Evolutionary conservation across 2,329 filamentous ascomycete genomes (phyloP).

Genomic region (Monosporascus sp.): DNA sequence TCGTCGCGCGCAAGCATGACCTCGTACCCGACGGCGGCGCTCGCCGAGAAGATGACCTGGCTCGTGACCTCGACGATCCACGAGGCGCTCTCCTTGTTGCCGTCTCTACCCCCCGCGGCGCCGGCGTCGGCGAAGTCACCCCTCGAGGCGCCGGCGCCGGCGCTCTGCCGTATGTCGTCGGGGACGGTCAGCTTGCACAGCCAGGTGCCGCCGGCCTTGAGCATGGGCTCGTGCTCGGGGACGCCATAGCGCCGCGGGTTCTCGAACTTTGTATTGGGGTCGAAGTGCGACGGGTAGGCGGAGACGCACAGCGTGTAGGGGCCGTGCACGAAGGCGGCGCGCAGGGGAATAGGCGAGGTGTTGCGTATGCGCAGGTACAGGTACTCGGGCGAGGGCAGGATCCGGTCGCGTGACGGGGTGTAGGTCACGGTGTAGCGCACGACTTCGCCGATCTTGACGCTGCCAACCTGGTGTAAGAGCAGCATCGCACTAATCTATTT

Average conservation of each 20-base stretch:
- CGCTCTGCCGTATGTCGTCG: conserved; percentile 65
- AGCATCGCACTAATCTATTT: conserved; percentile 57
- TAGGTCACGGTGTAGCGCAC: conserved; percentile 91
- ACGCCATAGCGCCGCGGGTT: conserved; percentile 65
- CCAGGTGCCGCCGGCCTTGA: conserved; percentile 91
- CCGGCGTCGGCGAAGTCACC: conserved; percentile 41
- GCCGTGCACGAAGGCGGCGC: conserved; percentile 93
- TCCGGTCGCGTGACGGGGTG: conserved; percentile 80
- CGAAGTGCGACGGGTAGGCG: conserved; percentile 77
- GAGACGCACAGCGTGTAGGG: conserved; percentile 88
- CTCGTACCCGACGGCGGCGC: conserved; percentile 84
- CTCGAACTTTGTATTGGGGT: conserved; percentile 74
- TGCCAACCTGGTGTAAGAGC: conserved; percentile 83
- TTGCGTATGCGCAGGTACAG: conserved; percentile 89
- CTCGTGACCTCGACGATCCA: conserved; percentile 92
- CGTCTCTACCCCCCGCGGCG: conserved; percentile 44
- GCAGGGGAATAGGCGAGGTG: conserved; percentile 80
- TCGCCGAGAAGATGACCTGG: conserved; percentile 89
- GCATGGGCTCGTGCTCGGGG: conserved; percentile 90
- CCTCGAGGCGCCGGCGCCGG: conserved; percentile 40
- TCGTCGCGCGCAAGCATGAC: conserved; percentile 80
- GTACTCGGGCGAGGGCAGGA: conserved; percentile 75
- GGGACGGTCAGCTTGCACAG: conserved; percentile 75
- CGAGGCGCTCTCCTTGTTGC: conserved; percentile 43
- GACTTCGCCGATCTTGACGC: conserved; percentile 90